phyloP scores from a whole-genome alignment of 176 grass and related monocot species.

The Aegilops bicornis region DNA sequence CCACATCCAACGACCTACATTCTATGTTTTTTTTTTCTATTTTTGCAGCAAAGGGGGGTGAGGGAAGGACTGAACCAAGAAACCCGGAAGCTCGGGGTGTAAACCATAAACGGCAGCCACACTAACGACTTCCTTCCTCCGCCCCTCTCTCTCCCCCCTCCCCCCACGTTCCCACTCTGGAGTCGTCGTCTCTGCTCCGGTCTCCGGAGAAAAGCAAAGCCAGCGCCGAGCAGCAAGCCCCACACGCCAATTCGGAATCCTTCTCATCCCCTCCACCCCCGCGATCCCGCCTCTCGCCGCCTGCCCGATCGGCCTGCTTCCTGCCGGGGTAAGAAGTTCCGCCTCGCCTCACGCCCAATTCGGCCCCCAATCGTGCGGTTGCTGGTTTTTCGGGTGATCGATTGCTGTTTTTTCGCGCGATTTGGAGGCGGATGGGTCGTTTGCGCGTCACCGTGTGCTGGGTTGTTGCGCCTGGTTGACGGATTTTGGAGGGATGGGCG shows the following conservation, averaged over 20 bases:
- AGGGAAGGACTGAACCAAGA: no score
- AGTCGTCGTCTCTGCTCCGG: conserved; percentile 33
- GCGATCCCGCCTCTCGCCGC: neutral
- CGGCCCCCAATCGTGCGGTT: neutral
- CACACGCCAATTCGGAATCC: conserved; percentile 32
- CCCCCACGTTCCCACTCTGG: neutral
- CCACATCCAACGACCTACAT: no score
- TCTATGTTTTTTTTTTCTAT: no score
- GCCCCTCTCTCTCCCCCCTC: neutral
- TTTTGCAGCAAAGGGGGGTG: no score
- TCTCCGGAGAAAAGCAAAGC: conserved; percentile 29
- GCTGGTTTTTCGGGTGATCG: neutral
- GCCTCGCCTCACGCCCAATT: conserved; percentile 12
- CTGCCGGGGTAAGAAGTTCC: conserved; percentile 30
- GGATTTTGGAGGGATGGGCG: conserved; percentile 11
- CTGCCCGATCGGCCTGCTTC: neutral
- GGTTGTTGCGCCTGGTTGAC: neutral
- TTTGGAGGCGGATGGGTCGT: neutral
- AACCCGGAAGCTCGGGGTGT: neutral
- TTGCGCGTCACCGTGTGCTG: neutral
- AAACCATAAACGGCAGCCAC: neutral
- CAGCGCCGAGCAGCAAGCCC: neutral
- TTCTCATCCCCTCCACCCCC: neutral
- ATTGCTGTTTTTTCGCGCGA: neutral
- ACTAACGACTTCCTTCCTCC: conserved; percentile 13